phyloP scores from a whole-genome alignment of 2,329 filamentous ascomycete species.

The Cordyceps militaris region DNA sequence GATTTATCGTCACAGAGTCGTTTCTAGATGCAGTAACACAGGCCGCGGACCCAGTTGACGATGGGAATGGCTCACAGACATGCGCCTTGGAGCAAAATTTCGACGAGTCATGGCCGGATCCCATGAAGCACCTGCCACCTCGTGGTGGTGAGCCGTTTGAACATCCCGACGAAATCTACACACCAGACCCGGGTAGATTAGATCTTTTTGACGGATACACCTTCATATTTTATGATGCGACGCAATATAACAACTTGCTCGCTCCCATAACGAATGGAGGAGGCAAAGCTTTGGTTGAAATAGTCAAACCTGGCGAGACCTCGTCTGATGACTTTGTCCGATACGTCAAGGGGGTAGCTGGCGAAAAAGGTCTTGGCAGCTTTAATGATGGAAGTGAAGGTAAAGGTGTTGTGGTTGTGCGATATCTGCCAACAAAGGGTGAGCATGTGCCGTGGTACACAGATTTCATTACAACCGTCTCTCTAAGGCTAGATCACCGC shows the following conservation, averaged over 20 bases:
- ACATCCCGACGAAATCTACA: conserved; percentile 61
- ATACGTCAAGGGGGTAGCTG: conserved; percentile 67
- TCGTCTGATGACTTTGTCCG: conserved; percentile 67
- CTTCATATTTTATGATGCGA: conserved; percentile 75
- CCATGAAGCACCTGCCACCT: conserved; percentile 64
- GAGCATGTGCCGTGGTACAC: conserved; percentile 58
- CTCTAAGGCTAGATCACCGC: conserved; percentile 67
- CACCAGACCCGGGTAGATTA: conserved; percentile 57
- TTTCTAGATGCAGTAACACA: conserved; percentile 68
- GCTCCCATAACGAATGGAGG: conserved; percentile 69
- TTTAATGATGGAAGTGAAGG: conserved; percentile 58
- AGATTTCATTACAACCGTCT: conserved; percentile 61
- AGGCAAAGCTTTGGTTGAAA: conserved; percentile 70
- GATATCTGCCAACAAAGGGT: conserved; percentile 55
- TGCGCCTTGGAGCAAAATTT: conserved; percentile 72
- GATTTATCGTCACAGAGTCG: conserved; percentile 64
- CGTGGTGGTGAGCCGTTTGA: conserved; percentile 68
- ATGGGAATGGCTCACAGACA: conserved; percentile 40
- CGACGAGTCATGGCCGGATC: conserved; percentile 68
- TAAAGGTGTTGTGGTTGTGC: conserved; percentile 71
- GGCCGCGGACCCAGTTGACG: conserved; percentile 44
- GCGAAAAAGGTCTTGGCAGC: conserved; percentile 62
- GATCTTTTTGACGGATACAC: conserved; percentile 80
- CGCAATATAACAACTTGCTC: conserved; percentile 69
- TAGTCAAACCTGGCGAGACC: conserved; percentile 56